Base-by-base conservation (phyloP, 2,329 filamentous ascomycete genomes). In the Neopestalotiopsis sp. region DNA sequence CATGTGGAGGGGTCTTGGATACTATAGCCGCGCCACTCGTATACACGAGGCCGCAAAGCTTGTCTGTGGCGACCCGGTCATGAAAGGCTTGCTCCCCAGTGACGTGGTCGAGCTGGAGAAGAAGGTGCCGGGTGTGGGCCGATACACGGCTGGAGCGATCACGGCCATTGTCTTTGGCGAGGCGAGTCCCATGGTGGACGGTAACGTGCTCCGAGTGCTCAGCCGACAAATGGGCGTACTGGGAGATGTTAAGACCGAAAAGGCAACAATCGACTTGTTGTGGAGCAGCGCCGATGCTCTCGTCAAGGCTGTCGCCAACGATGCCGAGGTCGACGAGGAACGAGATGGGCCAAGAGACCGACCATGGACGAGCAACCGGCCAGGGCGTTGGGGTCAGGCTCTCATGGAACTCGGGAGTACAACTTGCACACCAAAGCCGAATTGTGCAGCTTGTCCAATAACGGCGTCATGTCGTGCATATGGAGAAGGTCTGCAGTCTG, bases 381-480 rank as follows among this genome's bases (percentile, higher is more conserved):
- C 89, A 0, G 89, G 89, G 0, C 78, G 85, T 70, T 91, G 89
- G 89, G 89, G 89, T 0, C 89, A 91, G 74, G 89, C 87, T 0
- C 77, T 91, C 32, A 91, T 91, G 89, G 89, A 91, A 74, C 81
- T 91, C 4, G 89, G 89, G 3, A 90, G 88, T 71, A 91, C 89
- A 0, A 75, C 91, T 1, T 91, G 89, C 72, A 84, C 84, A 6
- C 89, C 89, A 0, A 87, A 86, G 71, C 89, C 89, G 1, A 85
- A 86, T 65, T 91, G 89, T 71, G 77, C 76, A 2, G 73, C 74
- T 1, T 89, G 87, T 67, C 87, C 87, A 1, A 80, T 89, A 61
- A 84, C 79, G 0, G 76, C 77, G 2, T 87, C 84, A 0, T 89
- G 87, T 70, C 84, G 85, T 5, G 86, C 82, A 0, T 88, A 86